Conservation (phyloP, 495 filamentous ascomycete genomes). For the Pyrenula massariospora region DNA sequence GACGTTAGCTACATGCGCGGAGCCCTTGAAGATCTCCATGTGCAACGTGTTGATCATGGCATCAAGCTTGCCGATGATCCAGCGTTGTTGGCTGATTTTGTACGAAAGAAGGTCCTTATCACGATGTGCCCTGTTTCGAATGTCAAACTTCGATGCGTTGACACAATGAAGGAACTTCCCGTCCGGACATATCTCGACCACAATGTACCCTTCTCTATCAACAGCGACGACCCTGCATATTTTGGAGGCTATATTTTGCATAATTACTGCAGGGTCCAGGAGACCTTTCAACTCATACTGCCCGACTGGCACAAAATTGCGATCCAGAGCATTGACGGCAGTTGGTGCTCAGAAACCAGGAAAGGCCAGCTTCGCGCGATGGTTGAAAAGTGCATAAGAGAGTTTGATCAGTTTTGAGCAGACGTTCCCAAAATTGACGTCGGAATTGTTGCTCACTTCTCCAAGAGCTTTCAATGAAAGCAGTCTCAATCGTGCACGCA, state of each 20-base stretch:
- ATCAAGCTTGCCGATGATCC: conserved; percentile 52
- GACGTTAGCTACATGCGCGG: conserved; percentile 52
- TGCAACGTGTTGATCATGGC: conserved; percentile 61
- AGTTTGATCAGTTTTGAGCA: too few species aligned
- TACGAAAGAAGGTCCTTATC: conserved; percentile 40
- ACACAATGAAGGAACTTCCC: conserved; percentile 44
- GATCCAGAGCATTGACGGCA: conserved; percentile 48
- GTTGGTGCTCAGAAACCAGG: conserved; percentile 37
- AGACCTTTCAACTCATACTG: conserved; percentile 49
- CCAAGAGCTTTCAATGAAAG: too few species aligned
- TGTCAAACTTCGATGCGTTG: conserved; percentile 49
- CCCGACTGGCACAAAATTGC: conserved; percentile 56
- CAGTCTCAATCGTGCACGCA: too few species aligned
- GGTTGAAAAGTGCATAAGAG: conserved; percentile 29
- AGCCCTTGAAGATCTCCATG: conserved; percentile 45
- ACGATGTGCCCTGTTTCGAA: conserved; percentile 69
- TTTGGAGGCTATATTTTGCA: conserved; percentile 69
- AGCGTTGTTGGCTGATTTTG: conserved; percentile 45
- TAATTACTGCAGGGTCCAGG: conserved; percentile 67
- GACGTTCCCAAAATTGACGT: too few species aligned
- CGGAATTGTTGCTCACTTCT: too few species aligned
- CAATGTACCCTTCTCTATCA: conserved; percentile 57
- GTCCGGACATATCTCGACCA: conserved; percentile 52
- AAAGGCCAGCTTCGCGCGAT: conserved; percentile 24
- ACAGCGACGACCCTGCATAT: conserved; percentile 72